A percentile compares a stretch with the other conserved stretches of the same genome.
These are phyloP conservation scores for Linanthus parryae DNA, from an alignment of 148 eudicot species.

Conservation along the genomic window DNA sequence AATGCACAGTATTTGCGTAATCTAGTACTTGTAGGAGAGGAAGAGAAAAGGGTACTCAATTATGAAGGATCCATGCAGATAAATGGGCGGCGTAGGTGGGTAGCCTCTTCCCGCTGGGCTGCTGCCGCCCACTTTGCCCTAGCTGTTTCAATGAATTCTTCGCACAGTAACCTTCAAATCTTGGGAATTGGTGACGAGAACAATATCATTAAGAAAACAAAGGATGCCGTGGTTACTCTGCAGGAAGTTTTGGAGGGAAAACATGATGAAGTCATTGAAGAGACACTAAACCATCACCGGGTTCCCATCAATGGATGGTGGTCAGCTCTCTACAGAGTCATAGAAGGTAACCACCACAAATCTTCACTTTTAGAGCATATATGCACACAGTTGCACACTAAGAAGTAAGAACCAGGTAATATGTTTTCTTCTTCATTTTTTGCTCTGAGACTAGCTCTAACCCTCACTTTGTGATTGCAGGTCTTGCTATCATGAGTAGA, in stretches of 20 bases:
- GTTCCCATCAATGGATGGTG: constrained; percentile 73
- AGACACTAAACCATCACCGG: constrained; percentile 45
- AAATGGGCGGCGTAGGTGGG: constrained; percentile 50
- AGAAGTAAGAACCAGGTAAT: too few species aligned
- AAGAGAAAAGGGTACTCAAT: constrained; percentile 21
- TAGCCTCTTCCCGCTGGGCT: constrained; percentile 71
- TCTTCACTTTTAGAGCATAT: too few species aligned
- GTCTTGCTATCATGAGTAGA: constrained; percentile 64
- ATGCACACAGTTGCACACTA: too few species aligned
- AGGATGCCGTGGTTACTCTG: constrained; percentile 66
- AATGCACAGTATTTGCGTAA: constrained; percentile 80
- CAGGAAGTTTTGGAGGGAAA: constrained; percentile 75
- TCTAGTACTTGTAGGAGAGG: constrained; percentile 45
- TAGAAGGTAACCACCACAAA: too few species aligned
- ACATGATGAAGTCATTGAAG: constrained; percentile 54
- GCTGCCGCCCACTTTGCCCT: constrained; percentile 70
- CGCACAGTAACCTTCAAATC: constrained; percentile 50
- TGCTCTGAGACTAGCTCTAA: not conserved
- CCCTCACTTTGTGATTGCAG: constrained; percentile 23
- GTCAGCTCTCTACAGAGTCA: constrained; percentile 74
- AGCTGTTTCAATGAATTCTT: constrained; percentile 41
- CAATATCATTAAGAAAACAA: constrained; percentile 58
- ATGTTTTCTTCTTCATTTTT: not conserved
- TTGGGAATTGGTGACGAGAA: constrained; percentile 39
- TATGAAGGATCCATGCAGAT: constrained; percentile 29